Conservation (phyloP, 345 rosid genomes). For the Salix dunnii region DNA sequence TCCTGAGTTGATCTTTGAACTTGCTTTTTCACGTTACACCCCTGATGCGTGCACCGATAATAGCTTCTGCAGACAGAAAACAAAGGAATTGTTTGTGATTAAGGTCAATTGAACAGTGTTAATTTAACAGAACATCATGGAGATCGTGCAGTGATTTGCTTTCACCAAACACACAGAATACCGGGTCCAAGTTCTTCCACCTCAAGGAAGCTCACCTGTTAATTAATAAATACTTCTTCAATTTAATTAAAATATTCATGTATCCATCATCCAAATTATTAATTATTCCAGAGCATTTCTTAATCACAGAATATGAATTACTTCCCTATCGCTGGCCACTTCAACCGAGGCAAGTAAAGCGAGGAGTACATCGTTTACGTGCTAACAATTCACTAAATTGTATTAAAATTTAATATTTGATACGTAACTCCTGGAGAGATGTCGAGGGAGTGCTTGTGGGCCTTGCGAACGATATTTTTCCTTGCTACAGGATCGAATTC, state of each 20-base stretch:
- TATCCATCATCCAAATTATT: not conserved
- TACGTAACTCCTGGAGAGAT: too few relatives aligned
- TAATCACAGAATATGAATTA: not conserved
- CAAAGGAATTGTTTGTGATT: not conserved
- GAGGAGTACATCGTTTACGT: not conserved
- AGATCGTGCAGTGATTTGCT: not conserved
- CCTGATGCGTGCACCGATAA: conserved; percentile 31
- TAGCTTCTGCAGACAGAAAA: conserved; percentile 23
- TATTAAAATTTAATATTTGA: too few relatives aligned
- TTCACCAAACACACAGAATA: not conserved
- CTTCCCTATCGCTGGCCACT: not conserved
- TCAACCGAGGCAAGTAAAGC: not conserved
- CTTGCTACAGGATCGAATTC: conserved; percentile 60
- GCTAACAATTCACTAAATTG: not conserved
- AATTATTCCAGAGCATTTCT: not conserved
- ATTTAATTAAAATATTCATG: not conserved
- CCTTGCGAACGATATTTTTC: too few relatives aligned
- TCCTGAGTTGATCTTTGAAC: conserved; percentile 31
- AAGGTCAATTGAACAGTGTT: not conserved
- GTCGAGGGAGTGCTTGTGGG: too few relatives aligned
- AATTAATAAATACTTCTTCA: not conserved
- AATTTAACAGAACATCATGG: not conserved
- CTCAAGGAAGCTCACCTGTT: not conserved
- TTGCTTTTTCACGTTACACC: conserved; percentile 34
- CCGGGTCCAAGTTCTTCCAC: not conserved